phyloP scores from a whole-genome alignment of 2,329 filamentous ascomycete species.

The Fusarium sp. region DNA sequence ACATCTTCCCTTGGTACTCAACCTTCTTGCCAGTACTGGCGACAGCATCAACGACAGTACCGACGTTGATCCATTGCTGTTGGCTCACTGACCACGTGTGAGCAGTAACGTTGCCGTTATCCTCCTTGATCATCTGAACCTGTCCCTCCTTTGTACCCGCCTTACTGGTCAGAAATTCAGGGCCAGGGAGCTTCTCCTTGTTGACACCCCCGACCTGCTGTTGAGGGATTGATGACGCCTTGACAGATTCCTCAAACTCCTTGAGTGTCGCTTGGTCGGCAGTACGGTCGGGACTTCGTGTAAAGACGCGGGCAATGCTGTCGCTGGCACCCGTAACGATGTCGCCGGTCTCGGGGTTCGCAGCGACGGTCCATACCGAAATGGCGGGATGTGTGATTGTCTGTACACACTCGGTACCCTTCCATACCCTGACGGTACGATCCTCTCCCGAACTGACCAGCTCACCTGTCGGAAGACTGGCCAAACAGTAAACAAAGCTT shows the following conservation, averaged over 20 bases:
- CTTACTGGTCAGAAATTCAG: conserved; percentile 83
- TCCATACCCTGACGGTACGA: conserved; percentile 92
- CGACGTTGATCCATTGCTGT: conserved; percentile 84
- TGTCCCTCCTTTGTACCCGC: conserved; percentile 96
- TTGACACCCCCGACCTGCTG: conserved; percentile 86
- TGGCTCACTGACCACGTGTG: conserved; percentile 83
- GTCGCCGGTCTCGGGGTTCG: conserved; percentile 82
- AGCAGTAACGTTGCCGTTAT: conserved; percentile 82
- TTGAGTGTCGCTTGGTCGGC: conserved; percentile 75
- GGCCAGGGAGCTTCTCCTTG: conserved; percentile 89
- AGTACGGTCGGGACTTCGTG: conserved; percentile 72
- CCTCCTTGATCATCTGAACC: conserved; percentile 88
- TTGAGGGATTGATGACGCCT: conserved; percentile 84
- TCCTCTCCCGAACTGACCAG: conserved; percentile 93
- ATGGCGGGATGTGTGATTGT: conserved; percentile 98
- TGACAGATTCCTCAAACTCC: conserved; percentile 84
- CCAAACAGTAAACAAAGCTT: conserved; percentile 91
- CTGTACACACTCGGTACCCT: conserved; percentile 82
- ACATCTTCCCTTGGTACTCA: conserved; percentile 83
- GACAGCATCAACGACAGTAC: conserved; percentile 91
- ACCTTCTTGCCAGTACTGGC: conserved; percentile 83
- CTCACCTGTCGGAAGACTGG: conserved; percentile 81
- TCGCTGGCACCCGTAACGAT: conserved; percentile 96
- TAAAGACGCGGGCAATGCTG: conserved; percentile 85
- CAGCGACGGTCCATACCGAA: conserved; percentile 94